A percentile compares a stretch with the other conserved stretches of the same genome.
Conservation (phyloP, 73 alveolate species). For the Paramecium bursaria region DNA sequence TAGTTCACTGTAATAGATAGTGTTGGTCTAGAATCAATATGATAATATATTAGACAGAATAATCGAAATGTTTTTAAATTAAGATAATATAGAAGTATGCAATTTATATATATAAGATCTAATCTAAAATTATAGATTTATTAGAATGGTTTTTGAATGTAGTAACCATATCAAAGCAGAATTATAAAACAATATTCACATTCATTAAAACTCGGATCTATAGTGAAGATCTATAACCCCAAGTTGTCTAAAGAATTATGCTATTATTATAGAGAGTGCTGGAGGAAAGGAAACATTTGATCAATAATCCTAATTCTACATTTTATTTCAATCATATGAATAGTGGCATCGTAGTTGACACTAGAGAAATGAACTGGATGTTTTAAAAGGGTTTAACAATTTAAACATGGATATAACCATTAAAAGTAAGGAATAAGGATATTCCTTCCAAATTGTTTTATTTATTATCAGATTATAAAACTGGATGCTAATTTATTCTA, state of each 20-base stretch:
- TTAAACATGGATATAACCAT: slow-evolving; percentile 34
- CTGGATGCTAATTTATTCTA: slow-evolving; percentile 23
- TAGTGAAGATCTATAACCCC: not conserved
- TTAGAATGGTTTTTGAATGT: slow-evolving; percentile 30
- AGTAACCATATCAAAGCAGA: not conserved
- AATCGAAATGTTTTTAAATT: not conserved
- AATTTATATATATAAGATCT: not conserved
- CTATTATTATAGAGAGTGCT: slow-evolving; percentile 13
- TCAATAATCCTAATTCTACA: not conserved
- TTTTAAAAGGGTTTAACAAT: slow-evolving; percentile 22
- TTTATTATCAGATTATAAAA: slow-evolving; percentile 39
- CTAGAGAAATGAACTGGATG: slow-evolving; percentile 55
- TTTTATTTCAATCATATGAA: slow-evolving; percentile 12
- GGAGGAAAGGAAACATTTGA: not conserved
- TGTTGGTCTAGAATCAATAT: slow-evolving; percentile 5
- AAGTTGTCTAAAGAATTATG: slow-evolving; percentile 4
- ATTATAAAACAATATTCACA: slow-evolving; percentile 9
- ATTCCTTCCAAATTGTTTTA: slow-evolving; percentile 9
- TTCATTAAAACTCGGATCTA: slow-evolving; percentile 30
- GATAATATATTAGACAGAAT: not conserved
- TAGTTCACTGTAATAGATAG: slow-evolving; percentile 1
- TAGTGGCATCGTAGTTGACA: slow-evolving; percentile 51
- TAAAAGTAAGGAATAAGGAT: not conserved
- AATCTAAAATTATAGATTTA: too few relatives aligned
- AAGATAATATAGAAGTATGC: not conserved